phyloP scores from a whole-genome alignment of 2,329 filamentous ascomycete genomes.

The Clonostachys chloroleuca region DNA sequence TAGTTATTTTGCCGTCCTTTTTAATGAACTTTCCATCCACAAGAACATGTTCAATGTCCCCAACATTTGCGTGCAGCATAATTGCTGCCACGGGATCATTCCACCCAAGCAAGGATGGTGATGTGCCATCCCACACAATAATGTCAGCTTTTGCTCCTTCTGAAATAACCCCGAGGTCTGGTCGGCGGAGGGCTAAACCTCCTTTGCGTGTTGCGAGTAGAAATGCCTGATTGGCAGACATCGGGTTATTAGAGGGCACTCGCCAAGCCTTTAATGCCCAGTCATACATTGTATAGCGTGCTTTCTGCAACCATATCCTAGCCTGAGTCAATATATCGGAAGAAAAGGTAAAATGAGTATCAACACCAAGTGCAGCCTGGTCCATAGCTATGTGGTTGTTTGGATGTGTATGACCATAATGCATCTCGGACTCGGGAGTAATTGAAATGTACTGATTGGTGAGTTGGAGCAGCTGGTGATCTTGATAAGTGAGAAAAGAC shows the following conservation, averaged over 20 bases:
- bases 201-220: constrained; percentile 47
- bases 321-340: constrained; percentile 44
- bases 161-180: constrained; percentile 43
- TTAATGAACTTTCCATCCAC: constrained; percentile 45
- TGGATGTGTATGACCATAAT: constrained; percentile 49
- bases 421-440: constrained; percentile 55
- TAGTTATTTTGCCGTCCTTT: constrained; percentile 29
- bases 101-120: constrained; percentile 48
- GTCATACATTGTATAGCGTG: constrained; percentile 19
- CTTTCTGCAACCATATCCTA: constrained; percentile 46
- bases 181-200: constrained; percentile 42
- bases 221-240: constrained; percentile 50
- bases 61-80: constrained; percentile 48
- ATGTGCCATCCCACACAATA: constrained; percentile 43
- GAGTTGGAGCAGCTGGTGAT: constrained; percentile 34
- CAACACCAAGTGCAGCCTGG: constrained; percentile 47
- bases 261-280: constrained; percentile 28
- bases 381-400: constrained; percentile 33
- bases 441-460: constrained; percentile 50
- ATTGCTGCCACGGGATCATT: constrained; percentile 50
- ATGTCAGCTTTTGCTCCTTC: constrained; percentile 49
- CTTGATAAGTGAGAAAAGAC: constrained; percentile 31
- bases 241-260: constrained; percentile 41
- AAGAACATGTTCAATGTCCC: constrained; percentile 44
- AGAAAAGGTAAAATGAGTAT: constrained; percentile 48